Conservation (phyloP, 1,284 basidiomycete genomes). For the Apiotrichum porosum region DNA sequence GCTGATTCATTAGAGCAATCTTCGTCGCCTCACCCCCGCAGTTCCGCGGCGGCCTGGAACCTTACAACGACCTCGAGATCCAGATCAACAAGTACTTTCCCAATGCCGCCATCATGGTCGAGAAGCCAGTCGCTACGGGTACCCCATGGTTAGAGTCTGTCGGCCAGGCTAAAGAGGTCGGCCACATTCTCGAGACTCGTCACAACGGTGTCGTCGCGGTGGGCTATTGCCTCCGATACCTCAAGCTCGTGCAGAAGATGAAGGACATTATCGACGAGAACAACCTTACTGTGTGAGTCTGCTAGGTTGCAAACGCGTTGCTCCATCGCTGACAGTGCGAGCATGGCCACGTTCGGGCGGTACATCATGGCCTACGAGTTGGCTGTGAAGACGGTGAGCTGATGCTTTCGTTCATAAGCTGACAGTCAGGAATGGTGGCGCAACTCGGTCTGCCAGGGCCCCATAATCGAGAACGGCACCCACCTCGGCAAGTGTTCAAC, state of each 20-base stretch:
- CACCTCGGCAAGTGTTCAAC: constrained; percentile 40
- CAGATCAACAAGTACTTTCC: constrained; percentile 85
- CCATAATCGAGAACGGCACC: constrained; percentile 55
- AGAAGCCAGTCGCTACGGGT: constrained; percentile 62
- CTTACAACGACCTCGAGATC: constrained; percentile 78
- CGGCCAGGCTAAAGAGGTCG: constrained; percentile 54
- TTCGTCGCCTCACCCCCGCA: constrained; percentile 87
- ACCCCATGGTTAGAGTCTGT: constrained; percentile 46
- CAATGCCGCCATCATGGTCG: constrained; percentile 78
- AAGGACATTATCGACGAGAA: constrained; percentile 54
- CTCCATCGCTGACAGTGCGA: constrained; percentile 6
- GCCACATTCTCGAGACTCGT: constrained; percentile 61
- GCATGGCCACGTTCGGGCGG: constrained; percentile 52
- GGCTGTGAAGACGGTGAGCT: constrained; percentile 32
- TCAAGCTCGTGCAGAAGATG: constrained; percentile 53
- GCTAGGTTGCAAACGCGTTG: too few species aligned
- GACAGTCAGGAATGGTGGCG: constrained; percentile 53
- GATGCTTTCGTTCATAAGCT: constrained; percentile 6
- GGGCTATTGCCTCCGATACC: constrained; percentile 50
- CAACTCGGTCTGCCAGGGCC: constrained; percentile 50
- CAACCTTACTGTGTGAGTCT: constrained; percentile 49
- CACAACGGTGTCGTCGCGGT: constrained; percentile 54
- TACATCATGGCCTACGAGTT: constrained; percentile 51
- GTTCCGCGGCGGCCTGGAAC: constrained; percentile 71
- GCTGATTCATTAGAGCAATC: too few species aligned